Percentiles rank a stretch among this genome's conserved stretches.
Evolutionary conservation across 139 green algal genomes (phyloP).

Genomic region (Ulvella scutata): DNA sequence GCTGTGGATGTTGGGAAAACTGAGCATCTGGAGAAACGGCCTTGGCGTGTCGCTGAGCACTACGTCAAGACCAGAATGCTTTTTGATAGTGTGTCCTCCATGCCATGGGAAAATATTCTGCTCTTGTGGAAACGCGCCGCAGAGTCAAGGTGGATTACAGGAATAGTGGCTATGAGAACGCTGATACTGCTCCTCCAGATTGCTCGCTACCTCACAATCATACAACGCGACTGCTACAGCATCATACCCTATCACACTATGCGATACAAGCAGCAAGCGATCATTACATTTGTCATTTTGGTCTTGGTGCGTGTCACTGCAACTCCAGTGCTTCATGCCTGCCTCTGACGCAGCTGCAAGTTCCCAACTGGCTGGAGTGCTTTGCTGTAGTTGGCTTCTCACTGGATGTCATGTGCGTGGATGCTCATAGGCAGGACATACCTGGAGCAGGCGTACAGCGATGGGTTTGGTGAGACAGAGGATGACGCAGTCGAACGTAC

Average conservation of each 20-base stretch:
- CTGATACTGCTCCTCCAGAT: background rate
- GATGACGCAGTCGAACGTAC: background rate
- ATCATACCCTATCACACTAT: background rate
- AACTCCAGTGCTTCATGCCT: background rate
- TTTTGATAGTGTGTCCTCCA: background rate
- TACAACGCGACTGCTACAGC: too few species aligned
- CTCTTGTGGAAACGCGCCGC: background rate
- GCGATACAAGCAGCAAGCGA: background rate
- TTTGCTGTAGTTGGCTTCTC: background rate
- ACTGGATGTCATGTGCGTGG: conserved; percentile 2
- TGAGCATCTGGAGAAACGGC: background rate
- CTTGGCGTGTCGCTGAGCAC: background rate
- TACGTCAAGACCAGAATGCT: background rate
- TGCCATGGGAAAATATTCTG: background rate
- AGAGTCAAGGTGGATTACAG: background rate
- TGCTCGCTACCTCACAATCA: background rate
- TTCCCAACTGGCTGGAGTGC: background rate
- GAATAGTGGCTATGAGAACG: background rate
- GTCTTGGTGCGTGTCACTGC: background rate
- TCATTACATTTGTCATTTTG: background rate
- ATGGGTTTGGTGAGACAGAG: too few species aligned
- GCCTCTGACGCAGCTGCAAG: background rate
- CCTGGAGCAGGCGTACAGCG: too few species aligned
- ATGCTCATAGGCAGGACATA: background rate
- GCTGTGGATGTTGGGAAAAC: background rate